A percentile compares a stretch with the other conserved stretches of the same genome.
Evolutionary conservation across 257 asterid species (phyloP).

Genomic region (Lithospermum erythrorhizon): DNA sequence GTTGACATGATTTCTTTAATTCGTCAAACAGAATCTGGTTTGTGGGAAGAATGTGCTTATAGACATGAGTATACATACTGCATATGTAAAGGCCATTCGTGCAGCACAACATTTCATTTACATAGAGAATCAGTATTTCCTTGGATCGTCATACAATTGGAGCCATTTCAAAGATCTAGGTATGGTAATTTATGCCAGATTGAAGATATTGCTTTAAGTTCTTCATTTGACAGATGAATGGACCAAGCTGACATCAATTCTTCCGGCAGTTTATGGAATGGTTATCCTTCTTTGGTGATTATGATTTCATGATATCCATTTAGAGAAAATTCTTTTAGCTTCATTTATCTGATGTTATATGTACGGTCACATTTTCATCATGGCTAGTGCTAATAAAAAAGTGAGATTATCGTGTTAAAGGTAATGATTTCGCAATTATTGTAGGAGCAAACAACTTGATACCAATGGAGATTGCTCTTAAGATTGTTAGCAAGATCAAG

Average conservation of each 20-base stretch:
- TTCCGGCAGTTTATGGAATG: too few relatives aligned
- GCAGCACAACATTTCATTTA: conserved; percentile 83
- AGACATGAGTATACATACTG: conserved; percentile 91
- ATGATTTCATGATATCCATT: background rate
- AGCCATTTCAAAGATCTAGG: conserved; percentile 50
- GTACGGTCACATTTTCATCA: too few relatives aligned
- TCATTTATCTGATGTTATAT: too few relatives aligned
- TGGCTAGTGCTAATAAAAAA: too few relatives aligned
- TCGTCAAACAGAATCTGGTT: conserved; percentile 46
- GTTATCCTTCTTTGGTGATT: background rate
- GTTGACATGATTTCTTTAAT: conserved; percentile 1
- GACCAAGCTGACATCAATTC: too few relatives aligned
- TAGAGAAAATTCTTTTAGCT: too few relatives aligned
- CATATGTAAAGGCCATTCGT: conserved; percentile 87
- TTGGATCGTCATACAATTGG: conserved; percentile 86
- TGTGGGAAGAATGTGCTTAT: conserved; percentile 81
- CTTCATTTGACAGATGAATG: background rate
- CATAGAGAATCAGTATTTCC: conserved; percentile 88
- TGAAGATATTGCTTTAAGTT: background rate
- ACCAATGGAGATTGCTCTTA: conserved; percentile 89
- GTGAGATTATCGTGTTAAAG: background rate
- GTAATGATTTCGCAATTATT: conserved; percentile 5
- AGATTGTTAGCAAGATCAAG: conserved; percentile 61
- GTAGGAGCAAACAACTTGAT: conserved; percentile 88
- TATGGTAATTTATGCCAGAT: conserved; percentile 9